Evolutionary conservation across 257 asterid species (phyloP), one percentile per base, ranked within the genome.

Genomic region (Mitragyna speciosa): DNA sequence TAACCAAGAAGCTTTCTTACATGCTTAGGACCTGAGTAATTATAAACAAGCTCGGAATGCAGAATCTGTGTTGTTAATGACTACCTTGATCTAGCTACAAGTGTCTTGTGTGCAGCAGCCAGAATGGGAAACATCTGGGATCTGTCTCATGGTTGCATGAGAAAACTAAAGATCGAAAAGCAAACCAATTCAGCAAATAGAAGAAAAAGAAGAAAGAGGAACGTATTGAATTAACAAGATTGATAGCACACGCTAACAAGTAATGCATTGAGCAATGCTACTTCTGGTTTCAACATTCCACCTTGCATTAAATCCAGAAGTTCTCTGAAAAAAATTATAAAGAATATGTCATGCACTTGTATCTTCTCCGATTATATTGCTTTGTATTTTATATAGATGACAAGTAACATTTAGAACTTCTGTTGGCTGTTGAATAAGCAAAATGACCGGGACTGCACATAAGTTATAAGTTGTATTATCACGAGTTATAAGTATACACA

Each of bases 41-140:
- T 96, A 88, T 89, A 96, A 71, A 92, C 99, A 73, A 94, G 97
- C 88, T 96, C 99, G 0, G 99, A 94, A 76, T 96, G 99, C 73
- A 90, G 91, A 78, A 94, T 92, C 78, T 92, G 91, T n/a, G 99
- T 96, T 1, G 88, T 89, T 83, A 91, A 87, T 4, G 95, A 88
- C 0, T 84, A 95, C 59, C 96, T 87, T 54, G 97, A 91, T 84
- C 92, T 94, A 12, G 99, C 89, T 17, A 90, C 16, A 75, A 87
- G 92, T 0, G 97, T 80, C 88, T 92, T 94, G 69, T 90, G 81
- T 45, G 97, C 98, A 83, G 99, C 97, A 54, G 92, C 97, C 70
- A 94, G 92, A 85, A 96, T 78, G 51, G 99, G 98, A 96, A 69
- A 89, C 93, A 71, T 91, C 92, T 3, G 97, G 97, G 76, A 94